phyloP scores from a whole-genome alignment of 495 filamentous ascomycete species.

The Penicillium paradoxum region DNA sequence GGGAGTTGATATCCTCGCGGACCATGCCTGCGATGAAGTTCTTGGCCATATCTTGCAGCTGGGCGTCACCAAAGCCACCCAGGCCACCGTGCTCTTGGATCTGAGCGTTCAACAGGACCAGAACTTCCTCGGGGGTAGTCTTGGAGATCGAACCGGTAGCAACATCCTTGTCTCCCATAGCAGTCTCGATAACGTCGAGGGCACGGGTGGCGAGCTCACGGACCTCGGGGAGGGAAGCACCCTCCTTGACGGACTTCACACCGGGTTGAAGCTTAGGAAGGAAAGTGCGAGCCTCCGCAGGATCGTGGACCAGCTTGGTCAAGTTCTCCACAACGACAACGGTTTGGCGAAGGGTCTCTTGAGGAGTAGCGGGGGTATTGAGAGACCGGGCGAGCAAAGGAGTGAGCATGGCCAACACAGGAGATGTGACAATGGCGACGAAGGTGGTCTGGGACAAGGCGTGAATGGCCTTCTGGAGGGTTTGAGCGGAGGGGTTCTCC shows the following conservation, averaged over 20 bases:
- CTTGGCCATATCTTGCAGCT: slow-evolving; percentile 63
- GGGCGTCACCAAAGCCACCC: slow-evolving; percentile 51
- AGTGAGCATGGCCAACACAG: slow-evolving; percentile 93
- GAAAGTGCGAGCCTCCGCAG: slow-evolving; percentile 92
- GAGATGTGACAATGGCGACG: slow-evolving; percentile 94
- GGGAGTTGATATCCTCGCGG: slow-evolving; percentile 81
- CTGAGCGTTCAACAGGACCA: slow-evolving; percentile 65
- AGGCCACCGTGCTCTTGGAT: slow-evolving; percentile 65
- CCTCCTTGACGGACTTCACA: slow-evolving; percentile 79
- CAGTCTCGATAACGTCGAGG: slow-evolving; percentile 83
- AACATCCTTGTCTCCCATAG: slow-evolving; percentile 68
- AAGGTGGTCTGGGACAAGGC: slow-evolving; percentile 98
- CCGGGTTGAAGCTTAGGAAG: slow-evolving; percentile 92
- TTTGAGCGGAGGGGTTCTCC: slow-evolving; percentile 86
- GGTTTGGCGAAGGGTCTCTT: slow-evolving; percentile 93
- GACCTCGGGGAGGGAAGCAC: slow-evolving; percentile 91
- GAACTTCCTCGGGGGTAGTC: slow-evolving; percentile 71
- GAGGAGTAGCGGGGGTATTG: slow-evolving; percentile 81
- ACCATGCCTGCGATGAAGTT: slow-evolving; percentile 81
- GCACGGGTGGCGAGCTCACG: slow-evolving; percentile 83
- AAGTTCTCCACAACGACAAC: slow-evolving; percentile 98
- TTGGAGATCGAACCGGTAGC: slow-evolving; percentile 57
- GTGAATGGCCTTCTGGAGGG: slow-evolving; percentile 90
- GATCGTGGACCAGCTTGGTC: slow-evolving; percentile 97
- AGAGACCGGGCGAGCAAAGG: slow-evolving; percentile 90